Evolutionary conservation across 495 filamentous ascomycete species (phyloP).

Genomic region (Trichoderma gamsii): DNA sequence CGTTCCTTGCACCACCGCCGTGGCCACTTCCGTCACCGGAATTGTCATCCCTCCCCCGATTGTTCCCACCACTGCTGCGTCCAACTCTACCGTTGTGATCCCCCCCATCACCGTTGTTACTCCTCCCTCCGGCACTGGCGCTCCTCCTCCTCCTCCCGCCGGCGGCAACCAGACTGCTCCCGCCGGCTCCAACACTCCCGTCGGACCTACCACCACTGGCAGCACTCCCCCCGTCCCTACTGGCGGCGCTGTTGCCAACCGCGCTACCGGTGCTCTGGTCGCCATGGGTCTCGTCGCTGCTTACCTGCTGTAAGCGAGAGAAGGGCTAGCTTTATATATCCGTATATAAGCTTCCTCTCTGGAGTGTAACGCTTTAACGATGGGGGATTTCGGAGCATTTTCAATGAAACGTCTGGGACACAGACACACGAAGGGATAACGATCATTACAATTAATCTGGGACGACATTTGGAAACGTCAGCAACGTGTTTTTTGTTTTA

Average conservation of each 20-base stretch:
- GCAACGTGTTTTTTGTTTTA: background rate
- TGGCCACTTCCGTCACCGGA: background rate
- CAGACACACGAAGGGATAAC: background rate
- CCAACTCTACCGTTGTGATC: too few relatives aligned
- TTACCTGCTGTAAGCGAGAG: slow-evolving; percentile 16
- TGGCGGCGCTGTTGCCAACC: slow-evolving; percentile 15
- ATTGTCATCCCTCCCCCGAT: background rate
- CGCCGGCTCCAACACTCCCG: slow-evolving; percentile 14
- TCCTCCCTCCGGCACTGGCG: background rate
- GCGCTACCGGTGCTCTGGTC: slow-evolving; percentile 16
- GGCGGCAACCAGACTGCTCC: background rate
- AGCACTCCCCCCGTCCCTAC: slow-evolving; percentile 10
- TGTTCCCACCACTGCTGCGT: background rate
- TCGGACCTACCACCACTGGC: slow-evolving; percentile 16
- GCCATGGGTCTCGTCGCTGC: slow-evolving; percentile 18
- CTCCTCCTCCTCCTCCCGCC: background rate
- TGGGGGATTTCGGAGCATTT: background rate
- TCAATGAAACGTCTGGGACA: background rate
- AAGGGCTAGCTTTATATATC: background rate
- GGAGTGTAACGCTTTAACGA: background rate
- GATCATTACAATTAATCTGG: background rate
- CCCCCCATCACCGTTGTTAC: too few relatives aligned
- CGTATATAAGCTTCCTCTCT: background rate
- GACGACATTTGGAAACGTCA: background rate
- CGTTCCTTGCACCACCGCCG: slow-evolving; percentile 9